Evolutionary conservation across 257 asterid genomes (phyloP).

Genomic region (Forsythia viridissima): DNA sequence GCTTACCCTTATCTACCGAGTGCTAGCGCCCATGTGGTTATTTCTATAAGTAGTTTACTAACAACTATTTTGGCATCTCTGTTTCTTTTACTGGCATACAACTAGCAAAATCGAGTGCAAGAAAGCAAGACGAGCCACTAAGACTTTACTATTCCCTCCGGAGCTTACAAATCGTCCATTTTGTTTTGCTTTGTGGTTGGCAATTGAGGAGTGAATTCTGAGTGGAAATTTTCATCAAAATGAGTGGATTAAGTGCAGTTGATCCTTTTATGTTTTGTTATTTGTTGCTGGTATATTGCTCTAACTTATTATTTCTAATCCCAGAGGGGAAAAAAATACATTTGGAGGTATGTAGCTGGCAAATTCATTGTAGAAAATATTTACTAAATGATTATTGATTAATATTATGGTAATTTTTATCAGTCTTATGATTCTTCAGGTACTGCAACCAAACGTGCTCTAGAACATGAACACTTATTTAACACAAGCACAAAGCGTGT

Average conservation of each 20-base stretch:
- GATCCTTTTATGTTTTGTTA: neutral
- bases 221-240: neutral
- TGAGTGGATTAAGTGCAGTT: neutral
- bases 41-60: constrained; percentile 8
- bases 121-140: neutral
- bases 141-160: neutral
- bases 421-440: too few relatives aligned
- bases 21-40: neutral
- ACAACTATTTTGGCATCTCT: constrained; percentile 15
- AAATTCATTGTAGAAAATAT: too few relatives aligned
- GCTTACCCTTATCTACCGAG: constrained; percentile 33
- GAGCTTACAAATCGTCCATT: neutral
- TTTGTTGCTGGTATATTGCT: neutral
- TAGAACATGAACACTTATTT: too few relatives aligned
- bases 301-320: neutral
- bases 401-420: too few relatives aligned
- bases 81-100: constrained; percentile 22
- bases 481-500: too few relatives aligned
- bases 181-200: neutral
- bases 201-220: neutral
- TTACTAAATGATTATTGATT: too few relatives aligned
- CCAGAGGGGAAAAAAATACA: neutral
- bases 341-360: too few relatives aligned
- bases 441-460: too few relatives aligned
- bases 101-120: constrained; percentile 11